Percentiles rank a stretch among this genome's conserved stretches.
These are phyloP conservation scores for Penicillium palitans DNA, from an alignment of 2,329 filamentous ascomycete genomes.

Conservation along the genomic window DNA sequence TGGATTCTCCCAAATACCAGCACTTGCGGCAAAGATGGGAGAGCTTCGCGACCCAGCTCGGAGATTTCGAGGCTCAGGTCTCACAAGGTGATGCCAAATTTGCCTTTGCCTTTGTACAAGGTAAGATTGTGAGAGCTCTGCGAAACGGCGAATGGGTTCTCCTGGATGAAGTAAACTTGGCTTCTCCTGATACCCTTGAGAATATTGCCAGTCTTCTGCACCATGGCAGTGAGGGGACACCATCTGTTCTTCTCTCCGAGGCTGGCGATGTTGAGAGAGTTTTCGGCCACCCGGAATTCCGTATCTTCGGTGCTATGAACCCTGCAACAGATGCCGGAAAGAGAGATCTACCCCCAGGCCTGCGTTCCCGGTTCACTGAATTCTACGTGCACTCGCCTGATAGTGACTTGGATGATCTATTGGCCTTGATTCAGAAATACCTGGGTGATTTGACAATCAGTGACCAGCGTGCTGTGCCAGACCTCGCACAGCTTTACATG, in stretches of 20 bases:
- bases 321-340: constrained; percentile 97
- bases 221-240: constrained; percentile 67
- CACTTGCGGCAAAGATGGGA: constrained; percentile 74
- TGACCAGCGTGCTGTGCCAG: constrained; percentile 71
- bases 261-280: constrained; percentile 91
- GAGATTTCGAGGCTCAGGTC: constrained; percentile 74
- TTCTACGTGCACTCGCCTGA: constrained; percentile 92
- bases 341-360: constrained; percentile 82
- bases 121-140: constrained; percentile 93
- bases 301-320: constrained; percentile 98
- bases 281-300: constrained; percentile 84
- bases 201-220: constrained; percentile 85
- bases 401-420: constrained; percentile 77
- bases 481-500: constrained; percentile 84
- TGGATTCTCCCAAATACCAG: constrained; percentile 54
- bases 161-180: constrained; percentile 95
- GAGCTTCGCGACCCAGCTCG: constrained; percentile 70
- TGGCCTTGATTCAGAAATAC: constrained; percentile 86
- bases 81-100: constrained; percentile 74
- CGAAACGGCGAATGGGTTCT: constrained; percentile 96
- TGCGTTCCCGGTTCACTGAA: constrained; percentile 92
- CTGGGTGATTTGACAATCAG: constrained; percentile 70
- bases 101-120: constrained; percentile 93
- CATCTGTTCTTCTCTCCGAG: constrained; percentile 87
- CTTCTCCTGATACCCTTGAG: constrained; percentile 90